Evolutionary conservation across 257 asterid species (phyloP), one percentile per base, ranked within the genome.

Genomic region (Petunia secreta): DNA sequence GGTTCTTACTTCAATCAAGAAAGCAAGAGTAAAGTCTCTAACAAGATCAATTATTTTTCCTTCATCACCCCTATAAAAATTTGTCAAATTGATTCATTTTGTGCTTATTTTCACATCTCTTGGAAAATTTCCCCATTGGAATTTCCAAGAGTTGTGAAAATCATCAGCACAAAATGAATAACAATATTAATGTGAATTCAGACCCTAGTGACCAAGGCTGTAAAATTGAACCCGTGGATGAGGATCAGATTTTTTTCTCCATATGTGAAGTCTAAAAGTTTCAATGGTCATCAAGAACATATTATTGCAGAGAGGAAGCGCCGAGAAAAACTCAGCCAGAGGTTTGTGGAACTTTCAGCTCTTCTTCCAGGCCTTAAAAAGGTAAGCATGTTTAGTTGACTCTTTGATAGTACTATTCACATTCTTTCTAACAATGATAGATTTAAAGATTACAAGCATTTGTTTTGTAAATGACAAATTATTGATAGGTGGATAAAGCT

Each of bases 311-410:
- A 87, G 85, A 85, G 90, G 3, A 83, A 83, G 82, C 87, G 86
- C 44, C 80, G 91, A 3, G 87, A 88, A 73, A 86, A 78, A 38
- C 88, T 88, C 11, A 83, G 86, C 86, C 86, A 79, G 63, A 78
- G 69, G 14, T 86, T 88, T 46, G 54, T 83, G 3, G 81, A 83
- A 50, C 91, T 88, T 76, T 86, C 91, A 64, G 59, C 86, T 52
- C 84, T 88, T 57, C 85, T 88, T 43, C 91, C 89, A 1, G 87
- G 88, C 0, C 85, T 88, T 37, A 88, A 82, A 55, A 88, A 88
- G 89, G 91, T 87, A 80, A 37, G 8, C 34, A 4, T 9, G n/a
- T 65, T 68, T 25, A 25, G 25, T 25, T 25, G 25, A 25, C 25
- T 25, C 25, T 25, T 25, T 25, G 25, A 25, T 25, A 25, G 25